Percentiles rank a stretch among this genome's conserved stretches.
Evolutionary conservation across 2,329 filamentous ascomycete genomes (phyloP).

Genomic region (Dothideomycetes sp.): DNA sequence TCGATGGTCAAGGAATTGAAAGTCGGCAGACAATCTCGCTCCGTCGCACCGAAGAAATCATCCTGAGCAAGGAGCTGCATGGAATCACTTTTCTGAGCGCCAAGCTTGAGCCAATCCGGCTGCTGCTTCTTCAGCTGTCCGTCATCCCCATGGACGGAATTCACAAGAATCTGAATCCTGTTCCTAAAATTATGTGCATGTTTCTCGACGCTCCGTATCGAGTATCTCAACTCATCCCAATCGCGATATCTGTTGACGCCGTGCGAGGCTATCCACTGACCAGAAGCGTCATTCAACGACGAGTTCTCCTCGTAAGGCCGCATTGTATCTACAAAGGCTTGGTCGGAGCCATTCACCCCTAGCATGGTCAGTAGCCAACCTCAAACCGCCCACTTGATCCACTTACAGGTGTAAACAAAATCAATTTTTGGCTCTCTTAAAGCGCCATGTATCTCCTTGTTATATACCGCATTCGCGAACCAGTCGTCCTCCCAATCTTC

Average conservation of each 20-base stretch:
- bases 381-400: not conserved
- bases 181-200: constrained; percentile 31
- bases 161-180: constrained; percentile 33
- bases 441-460: constrained; percentile 19
- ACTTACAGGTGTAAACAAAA: constrained; percentile 30
- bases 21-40: constrained; percentile 29
- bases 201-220: constrained; percentile 30
- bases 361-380: not conserved
- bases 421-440: constrained; percentile 31
- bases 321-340: constrained; percentile 25
- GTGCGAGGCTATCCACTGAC: constrained; percentile 31
- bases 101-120: constrained; percentile 27
- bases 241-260: constrained; percentile 34
- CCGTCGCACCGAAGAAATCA: constrained; percentile 29
- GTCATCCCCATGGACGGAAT: constrained; percentile 21
- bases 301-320: constrained; percentile 29
- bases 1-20: constrained; percentile 35
- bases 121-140: constrained; percentile 17
- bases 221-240: constrained; percentile 35
- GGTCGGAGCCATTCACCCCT: constrained; percentile 34
- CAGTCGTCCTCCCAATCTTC: constrained; percentile 33
- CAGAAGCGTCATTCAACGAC: constrained; percentile 28
- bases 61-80: constrained; percentile 31
- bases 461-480: constrained; percentile 25
- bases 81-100: constrained; percentile 18